Base-by-base conservation (phyloP, 306 rosid genomes). In the Malus sylvestris region DNA sequence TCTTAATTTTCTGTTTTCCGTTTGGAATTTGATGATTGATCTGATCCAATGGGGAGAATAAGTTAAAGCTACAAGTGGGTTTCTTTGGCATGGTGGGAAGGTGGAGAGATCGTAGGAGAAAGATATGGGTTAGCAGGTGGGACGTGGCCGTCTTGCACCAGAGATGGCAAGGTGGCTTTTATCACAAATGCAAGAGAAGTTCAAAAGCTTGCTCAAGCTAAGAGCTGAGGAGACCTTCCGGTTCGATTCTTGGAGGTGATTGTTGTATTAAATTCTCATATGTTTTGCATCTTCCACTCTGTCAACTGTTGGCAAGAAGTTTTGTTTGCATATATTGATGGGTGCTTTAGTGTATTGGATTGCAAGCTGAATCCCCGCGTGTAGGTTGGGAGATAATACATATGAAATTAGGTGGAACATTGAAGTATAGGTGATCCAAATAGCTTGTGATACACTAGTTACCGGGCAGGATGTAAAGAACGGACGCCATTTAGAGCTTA, bases 141-240 rank as follows among this genome's bases (percentile, higher is more conserved):
- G 60, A 95, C 98, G 1, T 92, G 98, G 97, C 57, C 90, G 81
- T 91, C 87, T 78, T 87, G 83, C 22, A 42, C 79, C 8, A 81
- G 81, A 73, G 68, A 78, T 44, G 98, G 97, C 0, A 84, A 81
- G 70, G 65, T 90, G 4, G 96, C 98, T 44, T 88, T 90, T 71
- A 42, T 95, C 71, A 92, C 97, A 19, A 95, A 95, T 68, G 81
- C 87, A 20, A 85, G 98, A 74, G 98, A 90, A 76, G n/a, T 79
- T 27, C 1, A 69, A 12, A 65, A 6, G 32, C 78, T 92, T 71
- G 81, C 82, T 3, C 57, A 76, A 3, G 85, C 93, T 30, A 94
- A 87, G 65, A 81, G 89, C 74, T 81, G 98, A 76, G 98, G 98
- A 15, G 87, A 88, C 14, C 85, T 95, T 3, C 89, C 96, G 0